Evolutionary conservation across 2,329 filamentous ascomycete species (phyloP).

Genomic region (Fusarium solani-melongenae): DNA sequence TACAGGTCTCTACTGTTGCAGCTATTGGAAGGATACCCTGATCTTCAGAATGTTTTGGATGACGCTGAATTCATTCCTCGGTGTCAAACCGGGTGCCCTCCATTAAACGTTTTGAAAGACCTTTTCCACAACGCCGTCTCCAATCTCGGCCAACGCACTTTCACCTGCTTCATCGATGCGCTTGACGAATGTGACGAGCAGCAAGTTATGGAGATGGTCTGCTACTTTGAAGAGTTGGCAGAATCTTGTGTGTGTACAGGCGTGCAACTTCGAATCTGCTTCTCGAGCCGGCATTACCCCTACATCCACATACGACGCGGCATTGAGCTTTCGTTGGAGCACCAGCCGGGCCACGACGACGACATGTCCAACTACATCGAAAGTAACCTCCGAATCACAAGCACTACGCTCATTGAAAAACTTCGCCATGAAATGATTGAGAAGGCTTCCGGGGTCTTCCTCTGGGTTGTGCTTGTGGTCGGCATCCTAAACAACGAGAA

Average conservation of each 20-base stretch:
- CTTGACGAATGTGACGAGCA: slow-evolving; percentile 60
- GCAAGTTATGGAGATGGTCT: slow-evolving; percentile 54
- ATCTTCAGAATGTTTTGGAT: slow-evolving; percentile 50
- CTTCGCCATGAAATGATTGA: slow-evolving; percentile 41
- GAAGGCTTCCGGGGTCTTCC: slow-evolving; percentile 56
- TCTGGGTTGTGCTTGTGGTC: slow-evolving; percentile 56
- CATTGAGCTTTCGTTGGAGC: slow-evolving; percentile 41
- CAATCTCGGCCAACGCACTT: fast-evolving
- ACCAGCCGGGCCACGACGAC: slow-evolving; percentile 31
- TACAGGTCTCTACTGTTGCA: slow-evolving; percentile 63
- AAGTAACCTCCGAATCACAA: slow-evolving; percentile 4
- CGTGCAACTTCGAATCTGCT: slow-evolving; percentile 49
- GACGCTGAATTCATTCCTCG: fast-evolving
- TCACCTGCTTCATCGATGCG: slow-evolving; percentile 52
- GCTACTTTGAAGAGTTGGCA: slow-evolving; percentile 53
- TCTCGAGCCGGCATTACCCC: slow-evolving; percentile 62
- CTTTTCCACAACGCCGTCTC: not conserved
- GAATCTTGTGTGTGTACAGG: slow-evolving; percentile 31
- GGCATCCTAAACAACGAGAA: slow-evolving; percentile 52
- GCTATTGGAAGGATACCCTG: slow-evolving; percentile 50
- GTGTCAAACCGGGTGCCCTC: fast-evolving
- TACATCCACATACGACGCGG: slow-evolving; percentile 49
- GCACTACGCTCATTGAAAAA: fast-evolving
- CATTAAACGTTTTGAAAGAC: not conserved
- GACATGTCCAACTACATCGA: slow-evolving; percentile 43